Evolutionary conservation across 345 rosid genomes (phyloP), one percentile per base, ranked within the genome.

Genomic region (Salix koriyanagi): DNA sequence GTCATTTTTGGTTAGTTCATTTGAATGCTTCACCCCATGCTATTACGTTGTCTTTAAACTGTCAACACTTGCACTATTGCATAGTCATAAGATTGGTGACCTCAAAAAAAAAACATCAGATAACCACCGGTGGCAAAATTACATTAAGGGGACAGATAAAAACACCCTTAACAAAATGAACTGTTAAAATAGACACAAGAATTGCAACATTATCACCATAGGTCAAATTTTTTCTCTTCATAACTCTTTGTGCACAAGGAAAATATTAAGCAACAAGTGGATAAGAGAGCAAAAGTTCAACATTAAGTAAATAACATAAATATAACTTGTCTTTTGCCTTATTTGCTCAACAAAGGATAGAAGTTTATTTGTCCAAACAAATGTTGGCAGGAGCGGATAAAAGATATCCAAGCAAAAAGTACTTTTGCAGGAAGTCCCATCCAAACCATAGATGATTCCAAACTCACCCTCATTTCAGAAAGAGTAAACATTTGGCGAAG

Each of bases 401-500:
- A 23, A 58, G 28, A n/a, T 9, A 58, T 58, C 25, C 23, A 30
- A 34, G 18, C 69, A 19, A 66, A 66, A 44, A 66, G 23, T 8
- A 66, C 2, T 18, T 66, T 36, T 11, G 10, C 7, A 62, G 41
- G 39, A 74, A 16, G 44, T 15, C 28, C 26, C 30, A 15, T 5
- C 23, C 37, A 44, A 69, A 74, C 36, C 30, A 66, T 8, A 25
- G 3, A 32, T 18, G 21, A 19, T 30, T 77, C 65, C 32, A 25
- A 42, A 60, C 81, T 65, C 81, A 92, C 98, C 91, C 93, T 90
- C 87, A 94, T 88, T 83, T 96, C 97, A 76, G 94, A 91, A 58
- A 91, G 93, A 71, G 90, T 66, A 69, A 96, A 94, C 99, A 94
- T 90, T 89, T 85, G 26, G 19, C 91, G 97, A 37, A 96, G 90